These are phyloP conservation scores for Fusarium keratoplasticum DNA, from an alignment of 2,329 filamentous ascomycete species.

Conservation along the genomic window DNA sequence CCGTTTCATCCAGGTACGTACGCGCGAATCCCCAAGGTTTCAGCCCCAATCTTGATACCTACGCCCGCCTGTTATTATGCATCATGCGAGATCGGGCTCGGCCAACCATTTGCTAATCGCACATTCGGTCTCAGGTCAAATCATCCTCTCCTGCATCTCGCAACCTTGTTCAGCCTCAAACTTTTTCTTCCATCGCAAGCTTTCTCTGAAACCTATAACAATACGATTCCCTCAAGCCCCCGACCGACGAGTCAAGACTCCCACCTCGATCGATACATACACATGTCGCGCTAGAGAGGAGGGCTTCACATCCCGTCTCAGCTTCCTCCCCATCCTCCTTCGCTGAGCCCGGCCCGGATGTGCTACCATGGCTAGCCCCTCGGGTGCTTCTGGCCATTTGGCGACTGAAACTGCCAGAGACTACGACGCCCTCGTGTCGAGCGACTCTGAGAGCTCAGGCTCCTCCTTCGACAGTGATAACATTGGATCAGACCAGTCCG, in stretches of 20 bases:
- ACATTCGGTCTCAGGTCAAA: conserved; percentile 28
- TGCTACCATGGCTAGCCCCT: conserved; percentile 44
- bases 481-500: conserved; percentile 17
- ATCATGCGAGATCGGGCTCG: conserved; percentile 40
- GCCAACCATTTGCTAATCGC: conserved; percentile 44
- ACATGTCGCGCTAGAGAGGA: conserved; percentile 29
- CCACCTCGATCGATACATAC: background rate
- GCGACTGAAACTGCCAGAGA: conserved; percentile 31
- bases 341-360: conserved; percentile 36
- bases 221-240: background rate
- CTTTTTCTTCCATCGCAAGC: background rate
- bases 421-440: conserved; percentile 22
- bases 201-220: background rate
- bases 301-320: conserved; percentile 16
- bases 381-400: conserved; percentile 31
- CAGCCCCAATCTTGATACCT: conserved; percentile 13
- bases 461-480: conserved; percentile 57
- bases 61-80: conserved; percentile 31
- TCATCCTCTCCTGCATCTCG: conserved; percentile 27
- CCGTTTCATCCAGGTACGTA: conserved; percentile 9
- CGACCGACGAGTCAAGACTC: background rate
- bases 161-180: conserved; percentile 1
- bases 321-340: background rate
- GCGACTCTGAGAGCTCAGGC: conserved; percentile 46
- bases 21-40: conserved; percentile 3